Conservation (phyloP, 2,329 filamentous ascomycete species). For the Arthroderma sp. region DNA sequence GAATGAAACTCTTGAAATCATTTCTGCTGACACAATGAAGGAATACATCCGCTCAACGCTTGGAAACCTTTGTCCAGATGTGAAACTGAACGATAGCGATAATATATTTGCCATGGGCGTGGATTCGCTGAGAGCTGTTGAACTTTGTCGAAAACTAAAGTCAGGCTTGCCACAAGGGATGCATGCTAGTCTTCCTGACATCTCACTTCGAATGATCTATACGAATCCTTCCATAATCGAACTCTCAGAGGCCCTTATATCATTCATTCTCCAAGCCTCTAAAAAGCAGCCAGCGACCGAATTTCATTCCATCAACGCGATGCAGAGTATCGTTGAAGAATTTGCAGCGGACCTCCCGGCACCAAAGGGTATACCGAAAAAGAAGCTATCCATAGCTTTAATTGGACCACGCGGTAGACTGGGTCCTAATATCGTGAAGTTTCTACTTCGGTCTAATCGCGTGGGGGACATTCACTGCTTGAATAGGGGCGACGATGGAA, state of each 20-base stretch:
- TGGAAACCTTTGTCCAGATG: neutral
- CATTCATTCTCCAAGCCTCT: neutral
- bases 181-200: neutral
- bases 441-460: neutral
- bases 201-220: neutral
- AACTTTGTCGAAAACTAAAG: neutral
- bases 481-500: neutral
- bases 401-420: neutral
- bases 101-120: constrained; percentile 16
- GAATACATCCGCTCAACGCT: neutral
- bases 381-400: neutral
- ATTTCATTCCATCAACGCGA: neutral
- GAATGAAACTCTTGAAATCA: neutral
- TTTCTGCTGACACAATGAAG: neutral
- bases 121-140: constrained; percentile 15
- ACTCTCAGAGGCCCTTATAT: neutral
- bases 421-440: neutral
- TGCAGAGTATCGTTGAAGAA: neutral
- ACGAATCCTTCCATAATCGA: neutral
- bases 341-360: neutral
- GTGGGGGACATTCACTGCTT: neutral
- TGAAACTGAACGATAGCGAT: neutral
- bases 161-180: neutral
- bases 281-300: neutral
- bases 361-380: neutral